A percentile compares a stretch with the other conserved stretches of the same genome.
Conservation (phyloP, 1,284 basidiomycete genomes). For the Tilletia setariae region DNA sequence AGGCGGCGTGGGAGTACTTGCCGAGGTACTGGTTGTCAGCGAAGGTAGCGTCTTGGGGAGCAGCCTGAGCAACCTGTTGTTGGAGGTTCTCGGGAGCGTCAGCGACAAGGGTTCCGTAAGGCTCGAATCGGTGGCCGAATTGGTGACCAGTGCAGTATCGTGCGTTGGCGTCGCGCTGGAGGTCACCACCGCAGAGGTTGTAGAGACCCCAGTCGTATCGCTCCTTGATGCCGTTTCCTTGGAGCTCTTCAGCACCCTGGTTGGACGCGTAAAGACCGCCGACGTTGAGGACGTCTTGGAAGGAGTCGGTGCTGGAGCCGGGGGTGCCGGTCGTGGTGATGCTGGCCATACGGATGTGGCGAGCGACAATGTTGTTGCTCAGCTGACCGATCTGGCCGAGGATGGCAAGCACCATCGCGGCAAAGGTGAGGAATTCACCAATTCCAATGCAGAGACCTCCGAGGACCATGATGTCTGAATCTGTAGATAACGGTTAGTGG, state of each 20-base stretch:
- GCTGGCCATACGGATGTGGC: constrained; percentile 40
- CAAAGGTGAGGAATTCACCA: constrained; percentile 50
- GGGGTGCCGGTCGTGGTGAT: constrained; percentile 31
- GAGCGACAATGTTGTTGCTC: constrained; percentile 48
- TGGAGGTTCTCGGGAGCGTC: constrained; percentile 25
- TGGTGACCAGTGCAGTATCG: constrained; percentile 27
- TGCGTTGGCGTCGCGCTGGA: neutral
- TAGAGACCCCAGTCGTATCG: constrained; percentile 26
- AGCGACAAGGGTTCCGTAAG: constrained; percentile 27
- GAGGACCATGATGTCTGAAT: constrained; percentile 7
- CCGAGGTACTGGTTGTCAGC: constrained; percentile 33
- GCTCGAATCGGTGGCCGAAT: constrained; percentile 41
- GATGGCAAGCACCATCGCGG: constrained; percentile 43
- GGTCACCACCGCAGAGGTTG: constrained; percentile 22
- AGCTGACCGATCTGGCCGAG: constrained; percentile 50
- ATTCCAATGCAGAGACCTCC: constrained; percentile 25
- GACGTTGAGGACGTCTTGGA: constrained; percentile 12
- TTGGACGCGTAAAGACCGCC: constrained; percentile 35
- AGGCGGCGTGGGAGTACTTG: constrained; percentile 37
- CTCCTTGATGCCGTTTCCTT: constrained; percentile 16
- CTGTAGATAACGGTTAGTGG: no score
- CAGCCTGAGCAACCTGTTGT: constrained; percentile 21
- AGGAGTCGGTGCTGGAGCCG: constrained; percentile 13
- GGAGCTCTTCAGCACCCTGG: constrained; percentile 23
- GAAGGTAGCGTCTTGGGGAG: constrained; percentile 28